Base-by-base conservation (phyloP, 2,329 filamentous ascomycete species). In the Colletotrichum chrysophilum region DNA sequence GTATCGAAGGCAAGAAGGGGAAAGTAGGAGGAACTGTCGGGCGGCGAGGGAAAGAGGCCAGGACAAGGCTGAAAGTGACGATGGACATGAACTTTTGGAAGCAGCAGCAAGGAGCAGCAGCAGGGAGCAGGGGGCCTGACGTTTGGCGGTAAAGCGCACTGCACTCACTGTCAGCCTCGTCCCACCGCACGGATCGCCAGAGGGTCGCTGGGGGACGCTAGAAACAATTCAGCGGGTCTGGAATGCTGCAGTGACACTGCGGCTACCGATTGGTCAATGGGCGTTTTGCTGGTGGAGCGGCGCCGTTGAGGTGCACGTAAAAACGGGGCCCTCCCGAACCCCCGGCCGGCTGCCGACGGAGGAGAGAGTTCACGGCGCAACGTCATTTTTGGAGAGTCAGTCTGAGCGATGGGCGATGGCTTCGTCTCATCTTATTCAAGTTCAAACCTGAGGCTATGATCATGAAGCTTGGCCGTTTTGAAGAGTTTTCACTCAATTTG, bases 211-310 rank as follows among this genome's bases (percentile, higher is more conserved):
- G 62, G 52, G 38, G 43, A 30, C 74, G 69, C 73, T 75, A 72
- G 52, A 26, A 36, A 56, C n/a, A 16, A 55, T 26, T 9, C 12
- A 16, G 10, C 7, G 8, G 66, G 21, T 28, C 55, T 10, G 60
- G n/a, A n/a, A 65, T 32, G 36, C 18, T 21, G 26, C 38, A 55
- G n/a, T 21, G 36, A 14, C 6, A 32, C 12, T 12, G 7, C 26
- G 24, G n/a, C 32, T 73, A 9, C 70, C 70, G 64, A 73, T 74
- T 76, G 74, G 62, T 24, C 74, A 75, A 73, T 75, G 8, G 32
- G 38, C 5, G 43, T 6, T 3, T 14, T 5, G 5, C n/a, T 62
- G 24, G 13, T 21, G 65, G 48, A 30, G 10, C 24, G 7, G 24
- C n/a, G 32, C 66, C 24, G 12, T 26, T 9, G 68, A 61, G 58